A percentile compares a stretch with the other conserved stretches of the same genome.
These are phyloP conservation scores for Moesziomyces globuligerus DNA, from an alignment of 1,284 basidiomycete genomes.

Conservation along the genomic window DNA sequence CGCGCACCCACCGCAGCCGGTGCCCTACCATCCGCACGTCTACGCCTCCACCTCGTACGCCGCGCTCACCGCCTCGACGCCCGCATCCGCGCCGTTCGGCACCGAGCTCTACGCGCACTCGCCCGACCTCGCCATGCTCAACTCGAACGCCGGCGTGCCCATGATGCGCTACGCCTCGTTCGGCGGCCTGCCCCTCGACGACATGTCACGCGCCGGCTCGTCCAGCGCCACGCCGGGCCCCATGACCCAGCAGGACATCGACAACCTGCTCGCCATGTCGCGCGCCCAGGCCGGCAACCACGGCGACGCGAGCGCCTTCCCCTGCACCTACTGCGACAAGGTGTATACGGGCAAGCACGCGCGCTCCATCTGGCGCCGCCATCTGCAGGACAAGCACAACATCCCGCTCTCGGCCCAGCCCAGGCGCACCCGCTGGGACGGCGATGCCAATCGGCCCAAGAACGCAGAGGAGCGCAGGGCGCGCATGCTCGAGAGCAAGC, in stretches of 20 bases:
- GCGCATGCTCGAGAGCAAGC: conserved; percentile 70
- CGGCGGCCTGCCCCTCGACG: conserved; percentile 21
- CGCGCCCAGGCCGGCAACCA: conserved; percentile 51
- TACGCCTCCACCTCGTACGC: conserved; percentile 39
- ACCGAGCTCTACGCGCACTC: conserved; percentile 22
- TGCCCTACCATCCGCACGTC: conserved; percentile 14
- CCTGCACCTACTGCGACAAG: conserved; percentile 70
- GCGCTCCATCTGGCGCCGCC: conserved; percentile 71
- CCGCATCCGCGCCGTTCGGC: conserved; percentile 8
- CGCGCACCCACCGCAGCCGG: conserved; percentile 12
- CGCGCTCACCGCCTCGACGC: conserved; percentile 14
- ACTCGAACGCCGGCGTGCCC: conserved; percentile 10
- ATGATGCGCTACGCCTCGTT: conserved; percentile 46
- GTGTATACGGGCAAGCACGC: conserved; percentile 72
- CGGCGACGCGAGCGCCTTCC: conserved; percentile 61
- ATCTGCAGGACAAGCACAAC: conserved; percentile 72
- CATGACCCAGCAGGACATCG: conserved; percentile 52
- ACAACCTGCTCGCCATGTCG: conserved; percentile 58
- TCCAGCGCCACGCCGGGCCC: conserved; percentile 27
- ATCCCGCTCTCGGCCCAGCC: conserved; percentile 71
- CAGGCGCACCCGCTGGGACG: conserved; percentile 72
- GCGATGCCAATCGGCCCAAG: conserved; percentile 71
- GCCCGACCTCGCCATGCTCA: conserved; percentile 26
- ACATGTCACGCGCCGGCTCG: conserved; percentile 29
- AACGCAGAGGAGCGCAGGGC: conserved; percentile 70